Conservation (phyloP, 257 asterid species). For the Solanum ossicruentum region DNA sequence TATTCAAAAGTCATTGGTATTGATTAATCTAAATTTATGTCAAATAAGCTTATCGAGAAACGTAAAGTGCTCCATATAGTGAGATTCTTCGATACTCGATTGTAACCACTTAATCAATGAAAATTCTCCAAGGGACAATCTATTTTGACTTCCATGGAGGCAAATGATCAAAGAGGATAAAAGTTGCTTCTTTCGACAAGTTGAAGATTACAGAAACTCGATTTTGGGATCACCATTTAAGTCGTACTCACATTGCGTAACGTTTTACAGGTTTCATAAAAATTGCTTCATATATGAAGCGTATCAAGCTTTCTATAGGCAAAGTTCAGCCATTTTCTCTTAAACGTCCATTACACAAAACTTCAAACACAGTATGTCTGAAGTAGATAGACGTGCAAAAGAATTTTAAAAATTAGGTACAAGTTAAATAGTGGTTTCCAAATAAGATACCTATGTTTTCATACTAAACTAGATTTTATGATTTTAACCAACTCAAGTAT, state of each 20-base stretch:
- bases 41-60: not conserved
- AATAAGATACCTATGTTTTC: not conserved
- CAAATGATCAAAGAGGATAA: not conserved
- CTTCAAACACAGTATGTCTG: not conserved
- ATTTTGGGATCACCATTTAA: not conserved
- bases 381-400: not conserved
- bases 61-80: not conserved
- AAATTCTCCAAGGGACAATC: not conserved
- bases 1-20: not conserved
- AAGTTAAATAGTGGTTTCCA: not conserved
- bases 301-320: not conserved
- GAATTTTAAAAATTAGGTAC: not conserved
- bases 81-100: not conserved
- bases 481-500: not conserved
- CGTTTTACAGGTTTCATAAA: not conserved
- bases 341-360: not conserved
- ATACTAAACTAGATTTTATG: not conserved
- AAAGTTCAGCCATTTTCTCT: not conserved
- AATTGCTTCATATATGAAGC: not conserved
- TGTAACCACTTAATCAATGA: not conserved
- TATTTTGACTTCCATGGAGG: not conserved
- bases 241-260: not conserved
- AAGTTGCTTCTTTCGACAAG: not conserved
- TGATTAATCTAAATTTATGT: not conserved
- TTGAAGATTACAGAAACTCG: not conserved